Evolutionary conservation across 176 grass and related monocot genomes (phyloP).

Genomic region (Themeda triandra): DNA sequence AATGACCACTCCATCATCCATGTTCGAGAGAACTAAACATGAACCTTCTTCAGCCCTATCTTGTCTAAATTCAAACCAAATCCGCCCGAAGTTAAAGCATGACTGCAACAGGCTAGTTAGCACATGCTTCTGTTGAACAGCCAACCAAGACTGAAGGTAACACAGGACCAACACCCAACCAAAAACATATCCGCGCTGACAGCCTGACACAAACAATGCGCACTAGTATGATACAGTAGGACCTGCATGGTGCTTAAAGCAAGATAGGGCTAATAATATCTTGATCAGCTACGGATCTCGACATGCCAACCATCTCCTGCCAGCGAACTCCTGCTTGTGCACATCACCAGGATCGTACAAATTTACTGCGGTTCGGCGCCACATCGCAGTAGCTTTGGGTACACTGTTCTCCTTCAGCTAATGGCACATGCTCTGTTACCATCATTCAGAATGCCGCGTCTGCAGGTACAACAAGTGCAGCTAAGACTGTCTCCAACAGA

Average conservation of each 20-base stretch:
- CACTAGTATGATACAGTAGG: neutral
- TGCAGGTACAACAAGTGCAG: neutral
- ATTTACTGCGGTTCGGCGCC: neutral
- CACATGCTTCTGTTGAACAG: conserved; percentile 1
- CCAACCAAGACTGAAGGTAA: neutral
- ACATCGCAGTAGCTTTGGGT: neutral
- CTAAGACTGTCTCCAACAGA: too few relatives aligned
- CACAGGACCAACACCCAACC: conserved; percentile 4
- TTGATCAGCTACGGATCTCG: conserved; percentile 8
- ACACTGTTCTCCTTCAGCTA: conserved; percentile 2
- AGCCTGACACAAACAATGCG: neutral
- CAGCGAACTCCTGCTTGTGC: neutral
- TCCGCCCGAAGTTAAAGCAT: neutral
- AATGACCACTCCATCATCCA: too few relatives aligned
- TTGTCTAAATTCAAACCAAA: neutral
- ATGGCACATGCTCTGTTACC: neutral
- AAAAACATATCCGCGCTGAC: neutral
- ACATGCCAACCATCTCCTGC: conserved; percentile 4
- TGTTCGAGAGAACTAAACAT: neutral
- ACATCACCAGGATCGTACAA: neutral
- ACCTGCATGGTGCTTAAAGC: conserved; percentile 15
- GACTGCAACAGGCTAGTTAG: neutral
- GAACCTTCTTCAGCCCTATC: neutral
- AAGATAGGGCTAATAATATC: neutral
- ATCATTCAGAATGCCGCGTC: neutral